Conservation (phyloP, 495 filamentous ascomycete genomes). For the Clavariopsis aquatica region DNA sequence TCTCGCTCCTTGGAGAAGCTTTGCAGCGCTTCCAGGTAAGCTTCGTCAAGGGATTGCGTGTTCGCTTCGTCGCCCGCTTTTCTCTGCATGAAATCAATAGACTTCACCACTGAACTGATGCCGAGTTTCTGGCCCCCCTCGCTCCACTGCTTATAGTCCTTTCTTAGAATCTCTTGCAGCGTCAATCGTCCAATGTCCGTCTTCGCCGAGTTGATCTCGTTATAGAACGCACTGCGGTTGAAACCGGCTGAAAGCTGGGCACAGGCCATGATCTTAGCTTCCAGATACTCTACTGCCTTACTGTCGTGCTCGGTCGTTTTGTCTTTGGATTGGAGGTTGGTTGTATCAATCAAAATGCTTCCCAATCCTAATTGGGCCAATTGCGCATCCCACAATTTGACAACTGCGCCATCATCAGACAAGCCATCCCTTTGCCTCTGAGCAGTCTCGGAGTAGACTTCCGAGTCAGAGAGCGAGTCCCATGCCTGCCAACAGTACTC, state of each 20-base stretch:
- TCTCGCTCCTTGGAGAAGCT: conserved; percentile 59
- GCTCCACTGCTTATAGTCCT: conserved; percentile 91
- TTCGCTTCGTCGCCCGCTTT: conserved; percentile 53
- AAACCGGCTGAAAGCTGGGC: conserved; percentile 46
- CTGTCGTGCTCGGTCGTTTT: conserved; percentile 76
- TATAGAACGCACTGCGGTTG: conserved; percentile 62
- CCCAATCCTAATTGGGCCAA: conserved; percentile 76
- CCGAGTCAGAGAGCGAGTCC: conserved; percentile 48
- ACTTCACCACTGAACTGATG: conserved; percentile 70
- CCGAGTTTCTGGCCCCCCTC: conserved; percentile 65
- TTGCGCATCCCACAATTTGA: conserved; percentile 54
- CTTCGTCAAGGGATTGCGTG: conserved; percentile 40
- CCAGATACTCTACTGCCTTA: conserved; percentile 64
- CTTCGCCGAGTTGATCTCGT: conserved; percentile 66
- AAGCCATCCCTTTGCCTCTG: conserved; percentile 39
- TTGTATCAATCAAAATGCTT: conserved; percentile 82
- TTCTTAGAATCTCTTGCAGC: conserved; percentile 73
- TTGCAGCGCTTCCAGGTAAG: conserved; percentile 54
- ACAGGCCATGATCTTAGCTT: conserved; percentile 53
- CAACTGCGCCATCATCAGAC: conserved; percentile 40
- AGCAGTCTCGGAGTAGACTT: conserved; percentile 40
- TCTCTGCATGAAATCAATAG: conserved; percentile 61
- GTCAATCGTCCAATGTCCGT: conserved; percentile 66
- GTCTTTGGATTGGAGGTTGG: conserved; percentile 64
- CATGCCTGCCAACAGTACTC: conserved; percentile 61